Percentiles rank a stretch among this genome's conserved stretches.
Conservation (phyloP, 2,329 filamentous ascomycete species). For the Talaromyces rugulosus region DNA sequence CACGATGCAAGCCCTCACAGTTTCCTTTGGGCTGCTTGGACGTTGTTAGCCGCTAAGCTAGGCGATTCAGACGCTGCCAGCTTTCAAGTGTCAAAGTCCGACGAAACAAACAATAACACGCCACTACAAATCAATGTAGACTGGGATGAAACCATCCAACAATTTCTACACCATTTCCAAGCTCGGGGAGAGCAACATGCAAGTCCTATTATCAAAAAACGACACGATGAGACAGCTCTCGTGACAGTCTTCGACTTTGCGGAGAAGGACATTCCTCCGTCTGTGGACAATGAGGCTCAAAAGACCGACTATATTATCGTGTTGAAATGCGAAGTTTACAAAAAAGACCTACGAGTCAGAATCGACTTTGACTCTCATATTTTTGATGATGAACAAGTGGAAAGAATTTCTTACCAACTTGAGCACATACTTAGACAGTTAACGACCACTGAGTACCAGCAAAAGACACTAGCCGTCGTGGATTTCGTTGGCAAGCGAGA, state of each 20-base stretch:
- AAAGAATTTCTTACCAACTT: conserved; percentile 3
- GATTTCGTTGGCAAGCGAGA: neutral
- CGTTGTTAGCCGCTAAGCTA: neutral
- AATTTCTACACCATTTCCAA: neutral
- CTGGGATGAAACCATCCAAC: neutral
- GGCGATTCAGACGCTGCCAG: neutral
- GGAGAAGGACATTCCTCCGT: neutral
- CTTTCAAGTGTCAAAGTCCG: neutral
- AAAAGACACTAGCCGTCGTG: neutral
- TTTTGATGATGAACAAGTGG: conserved; percentile 1
- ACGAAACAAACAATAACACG: neutral
- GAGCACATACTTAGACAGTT: conserved; percentile 7
- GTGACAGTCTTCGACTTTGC: neutral
- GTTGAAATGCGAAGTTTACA: neutral
- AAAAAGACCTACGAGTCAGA: neutral
- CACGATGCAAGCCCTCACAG: neutral
- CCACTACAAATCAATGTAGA: neutral
- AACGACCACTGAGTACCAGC: neutral
- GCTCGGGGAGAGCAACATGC: neutral
- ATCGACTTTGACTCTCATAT: conserved; percentile 6
- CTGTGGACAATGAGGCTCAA: neutral
- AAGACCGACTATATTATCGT: neutral
- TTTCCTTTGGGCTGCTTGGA: neutral
- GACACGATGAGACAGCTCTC: neutral
- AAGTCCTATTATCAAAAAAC: neutral